Conservation (phyloP, 1,139 yeast genomes). For the Zygoascus hellenicus region DNA sequence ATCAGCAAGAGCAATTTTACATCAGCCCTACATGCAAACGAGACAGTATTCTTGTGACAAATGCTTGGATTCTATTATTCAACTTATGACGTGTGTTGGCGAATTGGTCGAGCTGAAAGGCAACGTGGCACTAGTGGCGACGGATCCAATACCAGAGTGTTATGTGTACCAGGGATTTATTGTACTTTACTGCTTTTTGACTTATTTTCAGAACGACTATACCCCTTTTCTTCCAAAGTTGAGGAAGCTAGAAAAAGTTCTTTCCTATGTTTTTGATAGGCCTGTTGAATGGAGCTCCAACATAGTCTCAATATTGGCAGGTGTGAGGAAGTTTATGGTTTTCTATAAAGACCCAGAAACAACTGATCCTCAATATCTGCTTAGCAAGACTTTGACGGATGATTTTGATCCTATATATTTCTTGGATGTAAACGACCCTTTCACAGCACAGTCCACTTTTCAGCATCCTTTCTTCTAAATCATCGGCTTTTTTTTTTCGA, state of each 20-base stretch:
- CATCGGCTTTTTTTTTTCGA: too few species aligned
- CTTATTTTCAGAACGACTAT: background rate
- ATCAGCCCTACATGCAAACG: conserved; percentile 4
- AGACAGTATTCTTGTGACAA: background rate
- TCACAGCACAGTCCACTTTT: background rate
- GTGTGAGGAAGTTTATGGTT: background rate
- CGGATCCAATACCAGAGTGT: conserved; percentile 4
- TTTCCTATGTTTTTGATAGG: background rate
- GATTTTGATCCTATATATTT: conserved; percentile 5
- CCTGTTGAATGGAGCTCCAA: background rate
- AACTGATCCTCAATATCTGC: background rate
- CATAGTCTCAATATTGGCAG: conserved; percentile 1
- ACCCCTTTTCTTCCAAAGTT: background rate
- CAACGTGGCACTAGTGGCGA: background rate
- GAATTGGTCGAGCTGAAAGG: background rate
- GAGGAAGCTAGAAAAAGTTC: background rate
- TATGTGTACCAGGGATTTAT: conserved; percentile 4
- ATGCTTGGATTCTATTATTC: background rate
- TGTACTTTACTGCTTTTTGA: conserved; percentile 7
- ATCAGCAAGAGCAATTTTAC: conserved; percentile 5
- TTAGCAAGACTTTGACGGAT: background rate
- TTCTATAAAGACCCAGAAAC: background rate
- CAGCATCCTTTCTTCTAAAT: conserved; percentile 8
- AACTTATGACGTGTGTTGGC: background rate
- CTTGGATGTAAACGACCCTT: conserved; percentile 6